These are phyloP conservation scores for Phytophthora pistaciae DNA, from an alignment of 352 stramenopile species.

Conservation along the genomic window DNA sequence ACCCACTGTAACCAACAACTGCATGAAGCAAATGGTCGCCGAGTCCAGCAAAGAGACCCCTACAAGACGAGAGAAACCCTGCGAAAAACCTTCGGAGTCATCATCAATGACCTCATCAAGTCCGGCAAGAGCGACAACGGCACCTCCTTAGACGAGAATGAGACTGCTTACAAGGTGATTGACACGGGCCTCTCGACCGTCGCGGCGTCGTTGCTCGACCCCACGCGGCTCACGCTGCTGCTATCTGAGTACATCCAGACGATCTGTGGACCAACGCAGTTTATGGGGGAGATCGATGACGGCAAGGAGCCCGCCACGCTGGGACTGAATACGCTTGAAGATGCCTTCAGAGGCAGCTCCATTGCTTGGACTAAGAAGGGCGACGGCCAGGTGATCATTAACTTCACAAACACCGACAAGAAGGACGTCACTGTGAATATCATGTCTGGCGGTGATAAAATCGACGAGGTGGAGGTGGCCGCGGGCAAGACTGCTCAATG, in stretches of 20 bases:
- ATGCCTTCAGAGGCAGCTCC: no score
- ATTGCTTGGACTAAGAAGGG: no score
- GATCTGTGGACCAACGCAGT: constrained; percentile 16
- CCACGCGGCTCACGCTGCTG: no score
- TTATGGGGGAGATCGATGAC: constrained; percentile 34
- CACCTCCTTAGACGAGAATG: constrained; percentile 24
- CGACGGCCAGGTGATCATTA: no score
- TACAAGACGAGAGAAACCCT: no score
- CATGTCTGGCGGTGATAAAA: constrained; percentile 17
- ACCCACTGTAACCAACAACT: constrained; percentile 46
- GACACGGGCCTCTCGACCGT: constrained; percentile 21
- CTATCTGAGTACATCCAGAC: no score
- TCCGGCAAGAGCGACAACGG: constrained; percentile 36
- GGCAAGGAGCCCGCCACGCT: no score
- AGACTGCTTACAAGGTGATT: constrained; percentile 24
- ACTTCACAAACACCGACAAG: no score
- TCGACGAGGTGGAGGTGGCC: constrained; percentile 23
- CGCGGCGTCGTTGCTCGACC: no score
- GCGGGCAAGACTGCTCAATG: constrained; percentile 20
- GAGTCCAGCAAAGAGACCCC: no score
- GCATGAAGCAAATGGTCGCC: constrained; percentile 19
- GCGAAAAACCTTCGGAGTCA: constrained; percentile 3
- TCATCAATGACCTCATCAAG: constrained; percentile 39
- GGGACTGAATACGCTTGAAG: no score
- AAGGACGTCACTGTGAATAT: no score